Base-by-base conservation (phyloP, 805 yeast species). In the Schizosaccharomyces lindneri region DNA sequence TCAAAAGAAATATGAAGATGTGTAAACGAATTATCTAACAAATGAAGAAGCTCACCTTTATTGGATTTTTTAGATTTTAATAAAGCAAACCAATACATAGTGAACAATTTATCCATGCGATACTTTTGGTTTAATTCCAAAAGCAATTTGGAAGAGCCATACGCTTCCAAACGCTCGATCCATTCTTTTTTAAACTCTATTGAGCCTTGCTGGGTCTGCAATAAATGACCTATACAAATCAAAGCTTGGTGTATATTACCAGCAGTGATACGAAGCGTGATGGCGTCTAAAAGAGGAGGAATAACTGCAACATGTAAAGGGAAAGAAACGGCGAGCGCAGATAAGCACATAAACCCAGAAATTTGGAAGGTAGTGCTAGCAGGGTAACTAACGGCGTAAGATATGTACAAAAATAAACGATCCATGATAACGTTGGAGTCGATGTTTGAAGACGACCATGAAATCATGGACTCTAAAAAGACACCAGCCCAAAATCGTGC, bases 321-420 rank as follows among this genome's bases (percentile, higher is more conserved):
- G 60, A 82, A 77, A 59, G 90, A 83, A 2, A 90, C 76, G 5
- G 84, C 79, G 61, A 89, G 73, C 1, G 90, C 95, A 0, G 90
- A 79, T 29, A 90, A 69, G 15, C 88, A 75, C 59, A 95, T 85
- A 70, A 86, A 90, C 1, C 90, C 87, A 21, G 95, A 83, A 63
- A 87, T 77, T 70, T 85, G 93, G 13, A 51, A 51, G 9, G 7
- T 29, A 7, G n/a, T 29, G 27, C 17, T 24, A 6, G 17, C n/a
- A 2, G 32, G 36, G 6, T 51, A 51, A n/a, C 57, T 24, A 7
- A 29, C 57, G 31, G 57, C 57, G n/a, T 51, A 51, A 29, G 57
- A 51, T 17, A 29, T 29, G 32, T 29, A 17, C 31, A 51, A 17
- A 39, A 51, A 65, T 19, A 71, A 61, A 32, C 65, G 55, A 46